Percentiles rank a stretch among this genome's conserved stretches.
phyloP scores from a whole-genome alignment of 1,139 yeast genomes.

The Yamadazyma siamensis region DNA sequence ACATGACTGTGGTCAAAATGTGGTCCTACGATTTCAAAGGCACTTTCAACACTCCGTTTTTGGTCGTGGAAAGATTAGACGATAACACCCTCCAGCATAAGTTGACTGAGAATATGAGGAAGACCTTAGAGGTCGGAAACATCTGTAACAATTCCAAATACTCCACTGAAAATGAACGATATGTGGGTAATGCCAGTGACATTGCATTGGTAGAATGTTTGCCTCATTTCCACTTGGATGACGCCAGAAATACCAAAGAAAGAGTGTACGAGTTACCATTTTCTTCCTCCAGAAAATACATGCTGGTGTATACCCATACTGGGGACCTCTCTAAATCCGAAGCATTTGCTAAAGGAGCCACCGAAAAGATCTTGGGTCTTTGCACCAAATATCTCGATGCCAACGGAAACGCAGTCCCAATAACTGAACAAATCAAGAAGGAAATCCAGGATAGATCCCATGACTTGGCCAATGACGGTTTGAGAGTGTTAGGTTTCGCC shows the following conservation, averaged over 20 bases:
- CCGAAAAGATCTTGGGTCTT: conserved; percentile 65
- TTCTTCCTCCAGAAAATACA: conserved; percentile 77
- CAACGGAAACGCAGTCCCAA: conserved; percentile 50
- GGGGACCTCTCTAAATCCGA: conserved; percentile 56
- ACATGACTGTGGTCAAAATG: conserved; percentile 83
- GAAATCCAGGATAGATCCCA: conserved; percentile 55
- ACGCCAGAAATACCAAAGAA: conserved; percentile 55
- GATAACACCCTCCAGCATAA: conserved; percentile 39
- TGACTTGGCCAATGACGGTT: conserved; percentile 73
- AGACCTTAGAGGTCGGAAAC: conserved; percentile 64
- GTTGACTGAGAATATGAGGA: conserved; percentile 49
- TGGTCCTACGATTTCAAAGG: conserved; percentile 77
- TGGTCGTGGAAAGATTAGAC: conserved; percentile 47
- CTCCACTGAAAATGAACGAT: conserved; percentile 67
- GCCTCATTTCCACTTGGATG: conserved; percentile 67
- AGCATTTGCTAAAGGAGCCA: conserved; percentile 84
- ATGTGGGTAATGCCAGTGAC: conserved; percentile 91
- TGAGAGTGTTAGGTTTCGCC: conserved; percentile 84
- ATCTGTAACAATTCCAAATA: conserved; percentile 79
- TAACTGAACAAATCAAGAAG: conserved; percentile 49
- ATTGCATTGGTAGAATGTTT: conserved; percentile 80
- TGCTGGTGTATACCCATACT: conserved; percentile 71
- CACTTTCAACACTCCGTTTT: conserved; percentile 42
- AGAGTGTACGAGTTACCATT: conserved; percentile 79
- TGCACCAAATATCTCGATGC: conserved; percentile 60